These are phyloP conservation scores for Kwoniella dendrophila DNA, from an alignment of 768 basidiomycete species.

Conservation along the genomic window DNA sequence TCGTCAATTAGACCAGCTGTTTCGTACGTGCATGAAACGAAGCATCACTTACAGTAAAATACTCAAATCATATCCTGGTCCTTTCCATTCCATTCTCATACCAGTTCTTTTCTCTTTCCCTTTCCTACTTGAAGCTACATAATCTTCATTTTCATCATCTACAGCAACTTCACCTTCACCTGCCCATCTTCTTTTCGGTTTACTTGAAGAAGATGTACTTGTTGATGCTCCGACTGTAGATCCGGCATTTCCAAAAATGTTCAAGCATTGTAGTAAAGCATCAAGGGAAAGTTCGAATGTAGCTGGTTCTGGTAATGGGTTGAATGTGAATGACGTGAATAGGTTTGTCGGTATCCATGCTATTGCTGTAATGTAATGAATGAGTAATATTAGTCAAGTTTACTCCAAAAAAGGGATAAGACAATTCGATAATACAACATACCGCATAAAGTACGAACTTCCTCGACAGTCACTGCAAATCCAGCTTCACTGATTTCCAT, in stretches of 20 bases:
- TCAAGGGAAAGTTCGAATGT: slow-evolving; percentile 79
- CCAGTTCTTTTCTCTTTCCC: slow-evolving; percentile 66
- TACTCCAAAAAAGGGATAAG: neutral
- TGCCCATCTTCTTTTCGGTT: slow-evolving; percentile 58
- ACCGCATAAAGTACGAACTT: slow-evolving; percentile 80
- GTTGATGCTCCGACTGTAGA: slow-evolving; percentile 21
- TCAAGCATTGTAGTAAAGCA: slow-evolving; percentile 83
- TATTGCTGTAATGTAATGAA: slow-evolving; percentile 62
- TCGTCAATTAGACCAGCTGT: too few relatives aligned
- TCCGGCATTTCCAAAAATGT: slow-evolving; percentile 83
- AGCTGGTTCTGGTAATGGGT: slow-evolving; percentile 38
- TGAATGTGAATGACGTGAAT: slow-evolving; percentile 77
- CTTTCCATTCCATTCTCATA: slow-evolving; percentile 81
- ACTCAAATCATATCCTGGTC: slow-evolving; percentile 74
- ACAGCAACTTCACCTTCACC: slow-evolving; percentile 49
- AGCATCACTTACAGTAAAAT: slow-evolving; percentile 69
- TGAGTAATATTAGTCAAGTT: neutral
- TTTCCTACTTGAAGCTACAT: slow-evolving; percentile 2
- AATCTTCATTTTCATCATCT: slow-evolving; percentile 55
- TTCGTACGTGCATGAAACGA: neutral
- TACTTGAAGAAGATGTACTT: slow-evolving; percentile 40
- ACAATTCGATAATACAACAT: slow-evolving; percentile 34
- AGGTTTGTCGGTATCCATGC: slow-evolving; percentile 77
- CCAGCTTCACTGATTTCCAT: slow-evolving; percentile 71
- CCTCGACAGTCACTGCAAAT: slow-evolving; percentile 78